Conservation (phyloP, 805 yeast genomes). For the Saccharomycopsis capsularis region DNA sequence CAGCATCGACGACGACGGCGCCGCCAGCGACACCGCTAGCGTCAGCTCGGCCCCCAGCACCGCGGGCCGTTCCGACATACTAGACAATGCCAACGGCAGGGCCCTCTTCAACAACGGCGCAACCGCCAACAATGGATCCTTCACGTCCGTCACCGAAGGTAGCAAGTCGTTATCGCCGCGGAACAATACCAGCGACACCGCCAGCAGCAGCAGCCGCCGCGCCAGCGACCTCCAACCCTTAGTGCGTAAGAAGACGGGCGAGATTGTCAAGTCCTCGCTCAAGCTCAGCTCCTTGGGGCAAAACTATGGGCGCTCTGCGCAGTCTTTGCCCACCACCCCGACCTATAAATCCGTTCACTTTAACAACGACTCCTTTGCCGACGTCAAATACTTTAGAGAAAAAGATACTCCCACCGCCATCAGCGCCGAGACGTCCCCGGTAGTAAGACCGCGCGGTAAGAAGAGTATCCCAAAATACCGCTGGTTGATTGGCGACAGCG, state of each 20-base stretch:
- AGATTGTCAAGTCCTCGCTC: slow-evolving; percentile 67
- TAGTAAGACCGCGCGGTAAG: slow-evolving; percentile 10
- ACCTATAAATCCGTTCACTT: slow-evolving; percentile 76
- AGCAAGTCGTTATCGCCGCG: not conserved
- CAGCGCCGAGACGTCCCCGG: slow-evolving; percentile 60
- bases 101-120: too few species aligned
- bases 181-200: not conserved
- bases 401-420: slow-evolving; percentile 74
- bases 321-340: slow-evolving; percentile 49
- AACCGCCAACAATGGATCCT: not conserved
- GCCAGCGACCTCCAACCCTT: slow-evolving; percentile 25
- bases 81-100: too few species aligned
- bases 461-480: slow-evolving; percentile 10
- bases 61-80: too few species aligned
- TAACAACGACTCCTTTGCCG: slow-evolving; percentile 49
- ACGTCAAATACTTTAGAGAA: slow-evolving; percentile 65
- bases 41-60: too few species aligned
- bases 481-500: slow-evolving; percentile 22
- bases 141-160: not conserved
- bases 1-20: not conserved
- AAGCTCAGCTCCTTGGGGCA: slow-evolving; percentile 36
- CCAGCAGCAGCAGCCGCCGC: not conserved
- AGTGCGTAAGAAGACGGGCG: slow-evolving; percentile 85
- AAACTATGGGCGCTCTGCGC: slow-evolving; percentile 24
- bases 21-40: not conserved